Conservation (phyloP, 495 filamentous ascomycete species). For the Penicillium desertorum region DNA sequence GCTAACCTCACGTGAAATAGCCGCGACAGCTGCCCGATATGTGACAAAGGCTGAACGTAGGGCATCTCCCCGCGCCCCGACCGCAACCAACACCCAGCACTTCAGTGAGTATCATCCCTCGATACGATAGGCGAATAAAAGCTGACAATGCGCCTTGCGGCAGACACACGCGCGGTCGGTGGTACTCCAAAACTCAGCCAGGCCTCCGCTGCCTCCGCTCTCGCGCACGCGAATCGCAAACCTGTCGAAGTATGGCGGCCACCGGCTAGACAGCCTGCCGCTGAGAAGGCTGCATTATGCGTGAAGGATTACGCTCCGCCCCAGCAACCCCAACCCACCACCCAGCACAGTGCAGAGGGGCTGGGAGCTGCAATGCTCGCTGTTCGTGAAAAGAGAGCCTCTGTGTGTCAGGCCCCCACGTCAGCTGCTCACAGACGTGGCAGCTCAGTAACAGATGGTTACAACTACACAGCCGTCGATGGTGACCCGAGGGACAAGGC, state of each 20-base stretch:
- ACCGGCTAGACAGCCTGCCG: constrained; percentile 57
- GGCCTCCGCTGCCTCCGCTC: constrained; percentile 70
- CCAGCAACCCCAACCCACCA: constrained; percentile 53
- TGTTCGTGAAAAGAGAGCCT: constrained; percentile 53
- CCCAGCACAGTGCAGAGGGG: constrained; percentile 54
- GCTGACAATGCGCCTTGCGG: constrained; percentile 39
- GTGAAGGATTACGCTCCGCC: constrained; percentile 67
- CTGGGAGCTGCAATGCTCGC: constrained; percentile 74
- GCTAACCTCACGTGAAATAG: constrained; percentile 31
- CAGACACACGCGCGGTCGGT: constrained; percentile 64
- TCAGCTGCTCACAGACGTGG: constrained; percentile 15
- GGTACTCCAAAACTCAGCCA: constrained; percentile 66
- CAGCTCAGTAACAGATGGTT: constrained; percentile 4
- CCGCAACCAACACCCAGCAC: constrained; percentile 23
- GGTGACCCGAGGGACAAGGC: constrained; percentile 56
- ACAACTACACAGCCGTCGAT: constrained; percentile 55
- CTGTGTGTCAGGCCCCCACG: constrained; percentile 13
- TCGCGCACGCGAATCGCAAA: constrained; percentile 70
- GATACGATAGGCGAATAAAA: background rate
- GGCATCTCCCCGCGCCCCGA: constrained; percentile 36
- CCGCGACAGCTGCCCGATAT: constrained; percentile 55
- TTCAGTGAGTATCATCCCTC: constrained; percentile 24
- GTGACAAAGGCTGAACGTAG: constrained; percentile 47
- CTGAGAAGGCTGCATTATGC: constrained; percentile 65
- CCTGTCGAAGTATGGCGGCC: constrained; percentile 57